phyloP scores from a whole-genome alignment of 2,329 filamentous ascomycete genomes.

The Sporothrix brunneoviolacea region DNA sequence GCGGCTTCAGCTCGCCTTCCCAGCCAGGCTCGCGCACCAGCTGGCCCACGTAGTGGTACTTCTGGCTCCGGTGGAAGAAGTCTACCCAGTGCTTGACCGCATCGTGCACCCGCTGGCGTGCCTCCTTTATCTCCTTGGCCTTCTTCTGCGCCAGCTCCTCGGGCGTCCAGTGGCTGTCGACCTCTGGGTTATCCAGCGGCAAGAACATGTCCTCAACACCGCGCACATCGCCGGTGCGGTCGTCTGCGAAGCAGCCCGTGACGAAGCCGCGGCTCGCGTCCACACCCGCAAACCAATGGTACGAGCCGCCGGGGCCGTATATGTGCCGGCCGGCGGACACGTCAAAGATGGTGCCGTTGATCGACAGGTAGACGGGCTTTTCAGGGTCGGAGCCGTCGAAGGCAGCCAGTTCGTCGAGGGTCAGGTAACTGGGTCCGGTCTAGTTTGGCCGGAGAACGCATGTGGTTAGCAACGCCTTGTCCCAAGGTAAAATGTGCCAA shows the following conservation, averaged over 20 bases:
- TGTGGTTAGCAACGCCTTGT: too few species aligned
- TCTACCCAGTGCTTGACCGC: constrained; percentile 73
- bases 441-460: neutral
- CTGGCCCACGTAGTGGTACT: constrained; percentile 74
- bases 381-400: constrained; percentile 72
- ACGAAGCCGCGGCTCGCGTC: constrained; percentile 87
- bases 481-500: neutral
- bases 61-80: constrained; percentile 73
- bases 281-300: constrained; percentile 77
- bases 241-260: constrained; percentile 85
- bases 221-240: constrained; percentile 75
- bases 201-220: constrained; percentile 85
- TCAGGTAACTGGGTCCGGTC: constrained; percentile 60
- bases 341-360: constrained; percentile 84
- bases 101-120: constrained; percentile 57
- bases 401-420: constrained; percentile 61
- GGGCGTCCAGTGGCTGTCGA: constrained; percentile 52
- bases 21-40: constrained; percentile 57
- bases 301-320: constrained; percentile 80
- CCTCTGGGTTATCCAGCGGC: constrained; percentile 53
- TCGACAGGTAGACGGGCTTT: constrained; percentile 81
- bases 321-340: constrained; percentile 61
- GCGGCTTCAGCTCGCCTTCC: constrained; percentile 52
- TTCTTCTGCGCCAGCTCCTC: constrained; percentile 47
- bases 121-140: constrained; percentile 58